Percentiles rank a stretch among this genome's conserved stretches.
Conservation (phyloP, 148 eudicot species). For the Rhododendron ovatum region DNA sequence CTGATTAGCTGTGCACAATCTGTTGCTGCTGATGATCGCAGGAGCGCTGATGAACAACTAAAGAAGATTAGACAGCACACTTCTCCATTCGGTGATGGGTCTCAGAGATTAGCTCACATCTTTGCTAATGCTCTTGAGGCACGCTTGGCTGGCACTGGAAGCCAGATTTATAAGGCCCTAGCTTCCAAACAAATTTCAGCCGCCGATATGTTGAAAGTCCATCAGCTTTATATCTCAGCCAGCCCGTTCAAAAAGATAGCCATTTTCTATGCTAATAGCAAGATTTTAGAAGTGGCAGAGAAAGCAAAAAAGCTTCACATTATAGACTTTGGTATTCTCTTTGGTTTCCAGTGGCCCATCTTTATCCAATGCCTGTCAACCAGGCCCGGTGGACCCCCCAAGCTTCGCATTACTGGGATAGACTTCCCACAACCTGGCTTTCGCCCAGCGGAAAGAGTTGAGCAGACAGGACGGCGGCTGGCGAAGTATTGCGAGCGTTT, state of each 20-base stretch:
- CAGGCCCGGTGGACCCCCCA: not conserved
- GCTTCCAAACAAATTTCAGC: constrained; percentile 16
- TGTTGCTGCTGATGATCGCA: constrained; percentile 41
- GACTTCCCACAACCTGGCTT: constrained; percentile 18
- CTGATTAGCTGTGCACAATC: constrained; percentile 49
- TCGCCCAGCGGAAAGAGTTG: constrained; percentile 17
- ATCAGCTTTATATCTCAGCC: constrained; percentile 15
- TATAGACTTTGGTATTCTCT: constrained; percentile 17
- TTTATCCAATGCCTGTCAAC: constrained; percentile 11
- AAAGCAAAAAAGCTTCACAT: constrained; percentile 17
- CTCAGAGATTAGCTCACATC: constrained; percentile 30
- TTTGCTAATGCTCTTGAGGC: constrained; percentile 38
- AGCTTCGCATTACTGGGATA: constrained; percentile 18
- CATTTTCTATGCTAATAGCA: constrained; percentile 10
- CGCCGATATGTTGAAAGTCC: constrained; percentile 1
- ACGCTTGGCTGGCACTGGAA: constrained; percentile 12
- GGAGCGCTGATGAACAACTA: constrained; percentile 34
- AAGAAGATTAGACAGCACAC: constrained; percentile 31
- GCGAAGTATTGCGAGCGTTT: constrained; percentile 15
- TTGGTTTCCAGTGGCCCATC: constrained; percentile 24
- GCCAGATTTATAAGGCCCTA: constrained; percentile 26
- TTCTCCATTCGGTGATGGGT: constrained; percentile 33
- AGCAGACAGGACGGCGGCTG: constrained; percentile 19
- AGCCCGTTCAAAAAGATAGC: constrained; percentile 16
- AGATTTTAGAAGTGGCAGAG: constrained; percentile 9